A percentile compares a stretch with the other conserved stretches of the same genome.
Evolutionary conservation across 2,329 filamentous ascomycete species (phyloP).

Genomic region (Epichloe scottii): DNA sequence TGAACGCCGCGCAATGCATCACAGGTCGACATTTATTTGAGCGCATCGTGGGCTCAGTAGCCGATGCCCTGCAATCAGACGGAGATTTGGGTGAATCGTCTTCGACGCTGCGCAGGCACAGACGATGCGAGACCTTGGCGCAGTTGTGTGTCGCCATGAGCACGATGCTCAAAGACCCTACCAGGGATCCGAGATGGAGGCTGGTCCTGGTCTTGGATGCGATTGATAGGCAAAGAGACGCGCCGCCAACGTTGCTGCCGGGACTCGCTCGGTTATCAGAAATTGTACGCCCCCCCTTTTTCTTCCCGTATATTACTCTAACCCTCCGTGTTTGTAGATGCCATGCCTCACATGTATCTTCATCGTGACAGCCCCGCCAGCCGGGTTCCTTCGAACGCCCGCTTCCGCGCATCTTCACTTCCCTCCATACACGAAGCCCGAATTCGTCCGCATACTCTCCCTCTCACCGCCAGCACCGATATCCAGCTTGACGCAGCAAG

Average conservation of each 20-base stretch:
- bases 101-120: neutral
- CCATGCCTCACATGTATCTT: slow-evolving; percentile 66
- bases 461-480: slow-evolving; percentile 31
- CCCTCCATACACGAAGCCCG: slow-evolving; percentile 67
- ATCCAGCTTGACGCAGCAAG: slow-evolving; percentile 36
- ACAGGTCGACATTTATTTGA: slow-evolving; percentile 69
- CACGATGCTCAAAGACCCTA: slow-evolving; percentile 41
- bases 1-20: slow-evolving; percentile 65
- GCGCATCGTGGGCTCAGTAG: slow-evolving; percentile 48
- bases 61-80: slow-evolving; percentile 35
- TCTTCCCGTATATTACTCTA: neutral
- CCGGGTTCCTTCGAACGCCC: slow-evolving; percentile 55
- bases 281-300: slow-evolving; percentile 40
- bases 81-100: slow-evolving; percentile 9
- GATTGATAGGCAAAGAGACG: slow-evolving; percentile 74
- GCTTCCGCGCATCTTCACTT: slow-evolving; percentile 71
- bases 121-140: slow-evolving; percentile 69
- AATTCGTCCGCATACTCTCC: slow-evolving; percentile 69
- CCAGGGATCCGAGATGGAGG: slow-evolving; percentile 31
- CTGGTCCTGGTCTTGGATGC: slow-evolving; percentile 82
- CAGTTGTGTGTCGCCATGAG: slow-evolving; percentile 62
- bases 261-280: slow-evolving; percentile 74
- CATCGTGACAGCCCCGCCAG: slow-evolving; percentile 59
- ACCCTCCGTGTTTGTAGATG: slow-evolving; percentile 39
- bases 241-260: slow-evolving; percentile 63